Evolutionary conservation across 1,284 basidiomycete species (phyloP).

Genomic region (Wallemia hederae): DNA sequence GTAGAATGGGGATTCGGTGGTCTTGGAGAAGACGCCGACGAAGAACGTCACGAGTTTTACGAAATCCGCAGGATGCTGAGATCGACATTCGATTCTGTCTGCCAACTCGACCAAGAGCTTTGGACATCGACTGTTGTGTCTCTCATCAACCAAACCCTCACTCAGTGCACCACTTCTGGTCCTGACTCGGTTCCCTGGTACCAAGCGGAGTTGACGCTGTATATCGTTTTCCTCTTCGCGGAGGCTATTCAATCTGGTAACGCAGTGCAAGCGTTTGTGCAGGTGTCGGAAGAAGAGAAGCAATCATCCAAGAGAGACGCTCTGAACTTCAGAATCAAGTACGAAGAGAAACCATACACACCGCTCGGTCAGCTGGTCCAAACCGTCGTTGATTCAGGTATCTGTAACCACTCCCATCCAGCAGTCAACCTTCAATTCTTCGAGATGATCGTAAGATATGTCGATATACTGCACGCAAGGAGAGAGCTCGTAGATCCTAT

Average conservation of each 20-base stretch:
- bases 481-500: slow-evolving; percentile 59
- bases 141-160: slow-evolving; percentile 42
- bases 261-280: slow-evolving; percentile 20
- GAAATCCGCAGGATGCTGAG: slow-evolving; percentile 42
- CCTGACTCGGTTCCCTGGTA: slow-evolving; percentile 45
- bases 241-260: slow-evolving; percentile 39
- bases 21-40: slow-evolving; percentile 55
- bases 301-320: slow-evolving; percentile 20
- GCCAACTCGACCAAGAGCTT: slow-evolving; percentile 48
- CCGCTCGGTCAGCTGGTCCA: slow-evolving; percentile 69
- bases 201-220: slow-evolving; percentile 71
- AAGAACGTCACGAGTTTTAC: slow-evolving; percentile 57
- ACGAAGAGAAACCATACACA: slow-evolving; percentile 59
- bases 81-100: slow-evolving; percentile 33
- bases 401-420: slow-evolving; percentile 57
- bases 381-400: slow-evolving; percentile 50
- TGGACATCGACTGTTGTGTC: slow-evolving; percentile 39
- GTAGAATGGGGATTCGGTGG: slow-evolving; percentile 70
- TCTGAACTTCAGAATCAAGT: slow-evolving; percentile 36
- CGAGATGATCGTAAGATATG: slow-evolving; percentile 69
- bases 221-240: slow-evolving; percentile 74
- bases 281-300: slow-evolving; percentile 4
- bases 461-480: slow-evolving; percentile 82
- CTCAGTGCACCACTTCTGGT: slow-evolving; percentile 29
- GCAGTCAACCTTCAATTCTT: slow-evolving; percentile 80